A percentile compares a stretch with the other conserved stretches of the same genome.
Evolutionary conservation across 768 basidiomycete species (phyloP).

Genomic region (Phanerodontia chrysosporium): DNA sequence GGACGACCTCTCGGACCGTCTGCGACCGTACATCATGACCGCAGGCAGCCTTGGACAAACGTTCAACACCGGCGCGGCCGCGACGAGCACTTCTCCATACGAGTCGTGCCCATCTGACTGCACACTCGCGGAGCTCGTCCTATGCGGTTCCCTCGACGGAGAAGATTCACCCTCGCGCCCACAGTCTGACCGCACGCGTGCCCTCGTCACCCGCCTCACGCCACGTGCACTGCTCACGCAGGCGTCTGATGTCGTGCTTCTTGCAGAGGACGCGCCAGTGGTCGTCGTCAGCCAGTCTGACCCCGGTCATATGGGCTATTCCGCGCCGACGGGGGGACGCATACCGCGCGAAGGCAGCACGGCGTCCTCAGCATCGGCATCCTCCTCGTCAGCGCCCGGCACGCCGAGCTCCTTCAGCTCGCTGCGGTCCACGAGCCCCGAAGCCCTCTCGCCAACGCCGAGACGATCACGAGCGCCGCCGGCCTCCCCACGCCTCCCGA

Average conservation of each 20-base stretch:
- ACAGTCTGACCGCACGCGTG: not conserved
- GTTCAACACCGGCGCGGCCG: slow-evolving; percentile 12
- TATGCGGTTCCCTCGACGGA: slow-evolving; percentile 32
- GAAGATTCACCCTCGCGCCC: slow-evolving; percentile 8
- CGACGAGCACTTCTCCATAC: slow-evolving; percentile 5
- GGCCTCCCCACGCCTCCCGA: slow-evolving; percentile 28
- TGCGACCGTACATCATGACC: slow-evolving; percentile 27
- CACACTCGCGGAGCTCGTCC: slow-evolving; percentile 31
- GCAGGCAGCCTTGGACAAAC: slow-evolving; percentile 21
- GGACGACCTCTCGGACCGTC: slow-evolving; percentile 18
- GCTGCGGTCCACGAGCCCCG: not conserved
- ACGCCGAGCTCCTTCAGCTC: not conserved
- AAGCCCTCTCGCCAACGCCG: slow-evolving; percentile 9
- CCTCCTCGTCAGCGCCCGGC: not conserved
- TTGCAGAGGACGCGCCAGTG: slow-evolving; percentile 12
- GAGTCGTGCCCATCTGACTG: slow-evolving; percentile 20
- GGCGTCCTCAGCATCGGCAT: not conserved
- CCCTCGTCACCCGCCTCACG: slow-evolving; percentile 2
- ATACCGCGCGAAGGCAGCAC: not conserved
- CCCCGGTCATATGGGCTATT: not conserved
- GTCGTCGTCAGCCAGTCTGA: slow-evolving; percentile 11
- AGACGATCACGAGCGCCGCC: not conserved
- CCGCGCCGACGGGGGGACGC: not conserved
- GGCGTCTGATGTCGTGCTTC: slow-evolving; percentile 29
- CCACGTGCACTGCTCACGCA: slow-evolving; percentile 30